These are phyloP conservation scores for Stylosanthes scabra DNA, from an alignment of 331 rosid genomes.

Conservation along the genomic window DNA sequence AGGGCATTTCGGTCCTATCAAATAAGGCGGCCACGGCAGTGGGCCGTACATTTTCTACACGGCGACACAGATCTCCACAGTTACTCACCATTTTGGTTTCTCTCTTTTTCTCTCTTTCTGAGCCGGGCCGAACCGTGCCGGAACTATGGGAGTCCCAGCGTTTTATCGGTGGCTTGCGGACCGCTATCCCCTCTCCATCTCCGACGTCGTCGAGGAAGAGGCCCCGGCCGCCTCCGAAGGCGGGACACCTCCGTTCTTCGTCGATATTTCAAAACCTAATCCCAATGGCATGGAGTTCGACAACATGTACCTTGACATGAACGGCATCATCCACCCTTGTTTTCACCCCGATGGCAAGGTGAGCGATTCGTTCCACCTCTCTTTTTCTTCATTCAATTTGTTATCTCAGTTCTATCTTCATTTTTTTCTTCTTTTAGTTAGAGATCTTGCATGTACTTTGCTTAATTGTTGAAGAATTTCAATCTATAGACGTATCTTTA, in stretches of 20 bases:
- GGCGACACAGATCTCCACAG: conserved; percentile 47
- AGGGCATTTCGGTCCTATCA: conserved; percentile 41
- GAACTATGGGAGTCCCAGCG: conserved; percentile 93
- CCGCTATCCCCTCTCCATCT: conserved; percentile 81
- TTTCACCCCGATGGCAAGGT: conserved; percentile 99
- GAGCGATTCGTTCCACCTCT: conserved; percentile 20
- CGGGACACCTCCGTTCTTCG: conserved; percentile 37
- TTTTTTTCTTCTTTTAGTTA: background rate
- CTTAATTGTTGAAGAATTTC: conserved; percentile 11
- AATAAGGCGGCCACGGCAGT: conserved; percentile 33
- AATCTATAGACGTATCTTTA: background rate
- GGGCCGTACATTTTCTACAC: conserved; percentile 37
- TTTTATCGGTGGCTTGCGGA: conserved; percentile 99
- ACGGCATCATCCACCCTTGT: conserved; percentile 94
- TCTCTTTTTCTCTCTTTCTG: background rate
- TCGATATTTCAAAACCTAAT: conserved; percentile 81
- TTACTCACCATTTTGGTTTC: background rate
- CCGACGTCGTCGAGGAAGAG: conserved; percentile 82
- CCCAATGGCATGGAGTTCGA: conserved; percentile 95
- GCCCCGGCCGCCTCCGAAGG: conserved; percentile 38
- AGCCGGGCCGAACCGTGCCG: conserved; percentile 51
- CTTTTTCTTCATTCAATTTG: background rate
- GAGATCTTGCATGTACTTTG: background rate
- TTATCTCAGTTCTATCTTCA: background rate
- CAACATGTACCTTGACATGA: conserved; percentile 93